A percentile compares a stretch with the other conserved stretches of the same genome.
Evolutionary conservation across 2,329 filamentous ascomycete genomes (phyloP).

Genomic region (Elsinoe batatas): DNA sequence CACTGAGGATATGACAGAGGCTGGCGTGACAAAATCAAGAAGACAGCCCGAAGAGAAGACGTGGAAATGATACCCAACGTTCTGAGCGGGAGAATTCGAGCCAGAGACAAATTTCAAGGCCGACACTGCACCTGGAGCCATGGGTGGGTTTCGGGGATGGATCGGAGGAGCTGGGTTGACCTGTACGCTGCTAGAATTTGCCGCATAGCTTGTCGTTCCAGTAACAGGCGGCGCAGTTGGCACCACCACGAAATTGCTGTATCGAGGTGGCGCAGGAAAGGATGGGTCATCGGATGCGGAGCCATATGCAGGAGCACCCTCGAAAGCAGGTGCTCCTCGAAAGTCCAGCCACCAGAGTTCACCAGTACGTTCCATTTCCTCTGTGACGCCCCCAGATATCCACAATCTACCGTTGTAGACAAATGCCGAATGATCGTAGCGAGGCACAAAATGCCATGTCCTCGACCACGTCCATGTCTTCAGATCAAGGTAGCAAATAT

Average conservation of each 20-base stretch:
- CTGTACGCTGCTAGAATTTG: constrained; percentile 56
- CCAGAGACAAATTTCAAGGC: constrained; percentile 84
- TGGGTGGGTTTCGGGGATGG: constrained; percentile 37
- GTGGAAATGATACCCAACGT: constrained; percentile 89
- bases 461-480: constrained; percentile 98
- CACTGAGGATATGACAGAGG: constrained; percentile 71
- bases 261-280: constrained; percentile 20
- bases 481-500: constrained; percentile 91
- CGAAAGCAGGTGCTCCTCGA: constrained; percentile 76
- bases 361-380: constrained; percentile 93
- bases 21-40: constrained; percentile 88
- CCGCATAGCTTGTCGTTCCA: constrained; percentile 53
- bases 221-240: constrained; percentile 23
- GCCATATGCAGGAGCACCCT: constrained; percentile 25
- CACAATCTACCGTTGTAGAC: constrained; percentile 88
- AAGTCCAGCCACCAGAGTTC: constrained; percentile 97
- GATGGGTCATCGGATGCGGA: constrained; percentile 22
- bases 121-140: constrained; percentile 78
- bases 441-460: constrained; percentile 86
- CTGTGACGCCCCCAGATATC: constrained; percentile 91
- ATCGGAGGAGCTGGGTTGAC: constrained; percentile 38
- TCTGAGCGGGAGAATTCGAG: constrained; percentile 74
- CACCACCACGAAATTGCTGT: constrained; percentile 20
- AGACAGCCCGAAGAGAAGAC: constrained; percentile 87
- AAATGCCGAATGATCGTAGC: constrained; percentile 92